Percentiles rank a stretch among this genome's conserved stretches.
These are phyloP conservation scores for Chrysoporthe deuterocubensis DNA, from an alignment of 2,329 filamentous ascomycete species.

Conservation along the genomic window DNA sequence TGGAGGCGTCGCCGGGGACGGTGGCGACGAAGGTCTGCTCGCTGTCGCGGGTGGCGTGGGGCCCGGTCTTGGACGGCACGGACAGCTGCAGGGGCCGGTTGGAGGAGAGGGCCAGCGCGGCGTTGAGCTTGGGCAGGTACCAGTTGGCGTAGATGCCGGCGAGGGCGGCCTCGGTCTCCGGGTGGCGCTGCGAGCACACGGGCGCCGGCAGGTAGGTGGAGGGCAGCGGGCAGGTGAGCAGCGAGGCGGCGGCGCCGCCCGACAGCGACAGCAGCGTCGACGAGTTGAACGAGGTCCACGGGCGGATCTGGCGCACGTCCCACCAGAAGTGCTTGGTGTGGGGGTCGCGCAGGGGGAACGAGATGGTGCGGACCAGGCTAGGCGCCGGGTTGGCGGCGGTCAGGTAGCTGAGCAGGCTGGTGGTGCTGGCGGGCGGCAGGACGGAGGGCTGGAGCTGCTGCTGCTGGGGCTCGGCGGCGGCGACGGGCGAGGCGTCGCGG, in stretches of 20 bases:
- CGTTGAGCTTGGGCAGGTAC: constrained; percentile 86
- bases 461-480: constrained; percentile 39
- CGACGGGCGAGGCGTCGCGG: constrained; percentile 50
- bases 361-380: constrained; percentile 78
- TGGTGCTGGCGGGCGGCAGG: constrained; percentile 55
- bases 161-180: constrained; percentile 78
- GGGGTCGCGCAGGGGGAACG: constrained; percentile 67
- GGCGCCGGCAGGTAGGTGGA: constrained; percentile 64
- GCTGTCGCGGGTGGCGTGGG: constrained; percentile 42
- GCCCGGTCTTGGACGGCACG: constrained; percentile 42
- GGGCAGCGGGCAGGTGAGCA: constrained; percentile 73
- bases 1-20: constrained; percentile 59
- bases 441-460: constrained; percentile 39
- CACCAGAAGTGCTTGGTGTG: constrained; percentile 90
- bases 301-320: constrained; percentile 86
- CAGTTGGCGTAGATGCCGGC: constrained; percentile 75
- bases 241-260: constrained; percentile 62
- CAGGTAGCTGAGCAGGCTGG: constrained; percentile 78
- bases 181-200: constrained; percentile 62
- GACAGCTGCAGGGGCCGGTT: constrained; percentile 63
- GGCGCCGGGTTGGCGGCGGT: constrained; percentile 80
- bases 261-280: constrained; percentile 73
- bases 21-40: constrained; percentile 65
- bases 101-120: constrained; percentile 77
- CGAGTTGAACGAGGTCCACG: constrained; percentile 81